phyloP scores from a whole-genome alignment of 371 early-diverging fungal species.

The Haplosporangium sp. region DNA sequence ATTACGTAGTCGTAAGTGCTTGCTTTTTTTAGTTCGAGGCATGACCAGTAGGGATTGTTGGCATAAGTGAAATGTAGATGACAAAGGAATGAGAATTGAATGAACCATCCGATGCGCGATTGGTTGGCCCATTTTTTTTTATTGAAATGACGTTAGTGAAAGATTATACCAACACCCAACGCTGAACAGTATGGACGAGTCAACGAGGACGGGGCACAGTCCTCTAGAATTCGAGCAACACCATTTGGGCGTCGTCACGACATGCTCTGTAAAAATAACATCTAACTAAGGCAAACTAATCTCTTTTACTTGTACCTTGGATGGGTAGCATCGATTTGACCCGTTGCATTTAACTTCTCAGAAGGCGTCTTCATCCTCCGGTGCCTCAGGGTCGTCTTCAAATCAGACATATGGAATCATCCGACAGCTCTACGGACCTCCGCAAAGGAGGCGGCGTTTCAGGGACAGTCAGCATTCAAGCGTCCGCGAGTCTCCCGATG shows the following conservation, averaged over 20 bases:
- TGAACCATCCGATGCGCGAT: no score
- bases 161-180: no score
- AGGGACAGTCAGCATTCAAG: background rate
- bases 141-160: no score
- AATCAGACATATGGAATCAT: constrained; percentile 25
- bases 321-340: constrained; percentile 28
- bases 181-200: no score
- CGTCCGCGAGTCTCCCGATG: constrained; percentile 2
- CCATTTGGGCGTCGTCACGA: background rate
- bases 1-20: constrained; percentile 31
- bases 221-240: background rate
- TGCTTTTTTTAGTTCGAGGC: no score
- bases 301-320: background rate
- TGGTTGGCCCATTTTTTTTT: no score
- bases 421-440: constrained; percentile 39
- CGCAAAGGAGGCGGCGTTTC: constrained; percentile 20
- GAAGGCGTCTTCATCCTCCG: background rate
- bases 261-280: background rate
- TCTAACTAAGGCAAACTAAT: background rate
- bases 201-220: no score
- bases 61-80: no score
- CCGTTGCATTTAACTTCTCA: constrained; percentile 1
- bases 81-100: background rate
- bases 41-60: no score
- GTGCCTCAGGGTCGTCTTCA: background rate